Evolutionary conservation across 2,329 filamentous ascomycete species (phyloP).

Genomic region (Pestalotiopsis fici): DNA sequence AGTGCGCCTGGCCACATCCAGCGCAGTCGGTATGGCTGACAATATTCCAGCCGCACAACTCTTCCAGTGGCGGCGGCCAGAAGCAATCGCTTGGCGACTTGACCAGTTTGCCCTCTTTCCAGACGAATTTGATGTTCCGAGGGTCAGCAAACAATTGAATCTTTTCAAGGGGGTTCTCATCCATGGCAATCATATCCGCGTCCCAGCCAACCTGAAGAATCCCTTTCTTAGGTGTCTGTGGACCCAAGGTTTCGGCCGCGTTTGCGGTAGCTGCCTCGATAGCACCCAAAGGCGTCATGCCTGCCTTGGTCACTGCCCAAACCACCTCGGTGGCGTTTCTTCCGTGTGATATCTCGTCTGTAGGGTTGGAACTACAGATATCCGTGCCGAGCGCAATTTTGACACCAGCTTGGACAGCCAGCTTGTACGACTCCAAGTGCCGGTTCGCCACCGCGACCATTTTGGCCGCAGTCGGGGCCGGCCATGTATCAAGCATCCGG

Average conservation of each 20-base stretch:
- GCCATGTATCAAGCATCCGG: conserved; percentile 30
- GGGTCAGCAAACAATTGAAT: conserved; percentile 38
- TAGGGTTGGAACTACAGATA: conserved; percentile 33
- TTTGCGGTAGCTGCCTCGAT: conserved; percentile 52
- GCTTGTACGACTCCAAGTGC: conserved; percentile 36
- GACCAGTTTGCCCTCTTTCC: conserved; percentile 40
- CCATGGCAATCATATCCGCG: conserved; percentile 48
- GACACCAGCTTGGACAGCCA: conserved; percentile 43
- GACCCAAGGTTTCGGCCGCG: conserved; percentile 42
- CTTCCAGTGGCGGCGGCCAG: neutral
- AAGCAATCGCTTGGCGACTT: conserved; percentile 26
- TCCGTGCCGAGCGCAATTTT: conserved; percentile 52
- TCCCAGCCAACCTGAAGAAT: conserved; percentile 45
- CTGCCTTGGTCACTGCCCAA: conserved; percentile 45
- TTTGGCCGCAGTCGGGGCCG: conserved; percentile 36
- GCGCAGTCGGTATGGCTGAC: neutral
- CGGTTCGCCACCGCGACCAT: conserved; percentile 33
- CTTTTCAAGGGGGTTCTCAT: conserved; percentile 42
- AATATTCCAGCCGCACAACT: neutral
- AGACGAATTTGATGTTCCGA: conserved; percentile 43
- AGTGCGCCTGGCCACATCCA: neutral
- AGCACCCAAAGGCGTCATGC: conserved; percentile 49
- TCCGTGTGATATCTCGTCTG: conserved; percentile 35
- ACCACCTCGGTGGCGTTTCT: conserved; percentile 45
- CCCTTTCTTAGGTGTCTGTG: conserved; percentile 43